A percentile compares a stretch with the other conserved stretches of the same genome.
These are phyloP conservation scores for Backusella mclennaniae DNA, from an alignment of 192 early-diverging fungal genomes.

Conservation along the genomic window DNA sequence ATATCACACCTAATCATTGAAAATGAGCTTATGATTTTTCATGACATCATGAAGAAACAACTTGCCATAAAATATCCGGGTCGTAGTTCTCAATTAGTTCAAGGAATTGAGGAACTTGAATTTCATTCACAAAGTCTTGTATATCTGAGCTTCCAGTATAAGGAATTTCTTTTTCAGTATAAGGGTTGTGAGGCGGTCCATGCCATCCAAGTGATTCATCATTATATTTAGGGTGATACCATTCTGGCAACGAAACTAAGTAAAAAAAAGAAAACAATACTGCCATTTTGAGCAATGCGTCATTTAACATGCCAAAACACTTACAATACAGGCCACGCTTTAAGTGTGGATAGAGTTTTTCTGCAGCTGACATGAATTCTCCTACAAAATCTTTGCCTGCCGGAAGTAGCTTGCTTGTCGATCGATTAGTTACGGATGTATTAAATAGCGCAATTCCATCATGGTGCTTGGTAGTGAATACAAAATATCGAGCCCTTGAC, in stretches of 20 bases:
- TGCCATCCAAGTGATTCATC: constrained; percentile 14
- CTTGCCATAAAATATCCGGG: constrained; percentile 27
- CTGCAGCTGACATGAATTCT: constrained; percentile 15
- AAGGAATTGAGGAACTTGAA: constrained; percentile 23
- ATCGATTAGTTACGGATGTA: constrained; percentile 22
- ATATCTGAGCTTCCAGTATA: constrained; percentile 23
- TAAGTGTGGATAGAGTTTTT: constrained; percentile 11
- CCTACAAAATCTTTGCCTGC: constrained; percentile 25
- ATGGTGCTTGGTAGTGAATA: constrained; percentile 32
- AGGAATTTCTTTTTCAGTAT: background rate
- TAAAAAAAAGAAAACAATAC: too few relatives aligned
- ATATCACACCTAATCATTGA: constrained; percentile 29
- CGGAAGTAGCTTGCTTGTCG: constrained; percentile 1
- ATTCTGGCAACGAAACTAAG: constrained; percentile 32
- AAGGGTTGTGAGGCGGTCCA: constrained; percentile 18
- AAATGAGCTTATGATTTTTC: background rate
- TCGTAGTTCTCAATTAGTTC: constrained; percentile 22
- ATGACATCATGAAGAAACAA: background rate
- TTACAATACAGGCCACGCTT: constrained; percentile 31
- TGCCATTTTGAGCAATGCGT: background rate
- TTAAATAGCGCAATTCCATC: constrained; percentile 32
- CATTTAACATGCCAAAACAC: background rate
- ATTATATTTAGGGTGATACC: constrained; percentile 26
- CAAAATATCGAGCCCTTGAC: constrained; percentile 22
- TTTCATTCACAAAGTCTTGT: constrained; percentile 26